A percentile compares a stretch with the other conserved stretches of the same genome.
Evolutionary conservation across 2,329 filamentous ascomycete species (phyloP).

Genomic region (Sarocladium brachiariae): DNA sequence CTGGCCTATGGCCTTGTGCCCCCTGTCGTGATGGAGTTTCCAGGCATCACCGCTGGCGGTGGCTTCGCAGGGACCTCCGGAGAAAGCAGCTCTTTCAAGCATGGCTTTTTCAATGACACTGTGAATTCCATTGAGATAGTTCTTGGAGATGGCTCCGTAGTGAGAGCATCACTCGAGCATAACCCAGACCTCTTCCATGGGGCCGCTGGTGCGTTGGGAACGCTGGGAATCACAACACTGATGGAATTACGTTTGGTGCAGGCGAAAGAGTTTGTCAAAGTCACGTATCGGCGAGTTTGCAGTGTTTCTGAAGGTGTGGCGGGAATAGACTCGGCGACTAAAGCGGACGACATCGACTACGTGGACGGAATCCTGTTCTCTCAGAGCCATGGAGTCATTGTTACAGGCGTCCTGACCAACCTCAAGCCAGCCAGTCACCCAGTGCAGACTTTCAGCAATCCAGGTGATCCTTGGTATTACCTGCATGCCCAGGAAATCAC

Average conservation of each 20-base stretch:
- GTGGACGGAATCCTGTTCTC: conserved; percentile 54
- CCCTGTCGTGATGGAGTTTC: conserved; percentile 65
- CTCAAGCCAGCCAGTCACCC: neutral
- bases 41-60: conserved; percentile 61
- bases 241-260: conserved; percentile 50
- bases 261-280: conserved; percentile 47
- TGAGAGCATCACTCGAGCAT: conserved; percentile 37
- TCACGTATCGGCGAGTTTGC: conserved; percentile 42
- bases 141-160: conserved; percentile 48
- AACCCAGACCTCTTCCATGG: conserved; percentile 51
- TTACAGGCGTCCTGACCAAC: conserved; percentile 40
- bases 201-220: conserved; percentile 53
- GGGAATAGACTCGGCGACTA: conserved; percentile 24
- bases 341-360: conserved; percentile 37
- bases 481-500: conserved; percentile 44
- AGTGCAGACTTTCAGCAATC: conserved; percentile 38
- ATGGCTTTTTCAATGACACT: conserved; percentile 60
- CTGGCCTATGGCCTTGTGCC: conserved; percentile 49
- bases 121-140: conserved; percentile 54
- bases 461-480: conserved; percentile 59
- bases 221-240: conserved; percentile 52
- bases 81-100: conserved; percentile 59
- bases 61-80: conserved; percentile 60
- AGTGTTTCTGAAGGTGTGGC: conserved; percentile 36
- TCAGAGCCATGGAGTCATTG: conserved; percentile 40